These are phyloP conservation scores for Saccharomycopsis vini DNA, from an alignment of 805 yeast species.

Conservation along the genomic window DNA sequence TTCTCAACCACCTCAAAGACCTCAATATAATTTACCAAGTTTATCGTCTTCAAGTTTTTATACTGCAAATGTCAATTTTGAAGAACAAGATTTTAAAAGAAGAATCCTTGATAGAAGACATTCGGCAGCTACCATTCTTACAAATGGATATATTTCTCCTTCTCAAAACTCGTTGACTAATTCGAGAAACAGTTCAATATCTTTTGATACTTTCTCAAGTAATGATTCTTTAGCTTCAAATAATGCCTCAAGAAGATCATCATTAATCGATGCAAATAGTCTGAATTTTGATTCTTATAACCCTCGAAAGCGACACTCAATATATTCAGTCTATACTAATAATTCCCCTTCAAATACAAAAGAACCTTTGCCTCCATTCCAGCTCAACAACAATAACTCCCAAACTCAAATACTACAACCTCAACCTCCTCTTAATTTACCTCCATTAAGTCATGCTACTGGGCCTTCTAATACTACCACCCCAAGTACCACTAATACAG, in stretches of 20 bases:
- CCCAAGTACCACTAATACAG: background rate
- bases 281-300: background rate
- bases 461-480: background rate
- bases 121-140: slow-evolving; percentile 16
- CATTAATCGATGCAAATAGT: slow-evolving; percentile 2
- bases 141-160: slow-evolving; percentile 5
- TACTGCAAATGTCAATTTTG: too few relatives aligned
- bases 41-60: background rate
- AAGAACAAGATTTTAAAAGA: slow-evolving; percentile 33
- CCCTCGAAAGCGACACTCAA: background rate
- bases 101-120: slow-evolving; percentile 18
- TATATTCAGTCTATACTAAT: background rate
- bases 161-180: slow-evolving; percentile 8
- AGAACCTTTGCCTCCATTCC: background rate
- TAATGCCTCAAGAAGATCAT: slow-evolving; percentile 12
- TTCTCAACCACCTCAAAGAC: too few relatives aligned
- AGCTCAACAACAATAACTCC: background rate
- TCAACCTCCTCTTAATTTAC: background rate
- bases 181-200: slow-evolving; percentile 12
- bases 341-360: background rate
- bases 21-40: too few relatives aligned
- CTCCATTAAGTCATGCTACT: background rate
- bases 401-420: background rate
- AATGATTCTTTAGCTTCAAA: slow-evolving; percentile 10
- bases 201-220: slow-evolving; percentile 13